phyloP scores from a whole-genome alignment of 2,329 filamentous ascomycete genomes.

The Cercospora berteroae region DNA sequence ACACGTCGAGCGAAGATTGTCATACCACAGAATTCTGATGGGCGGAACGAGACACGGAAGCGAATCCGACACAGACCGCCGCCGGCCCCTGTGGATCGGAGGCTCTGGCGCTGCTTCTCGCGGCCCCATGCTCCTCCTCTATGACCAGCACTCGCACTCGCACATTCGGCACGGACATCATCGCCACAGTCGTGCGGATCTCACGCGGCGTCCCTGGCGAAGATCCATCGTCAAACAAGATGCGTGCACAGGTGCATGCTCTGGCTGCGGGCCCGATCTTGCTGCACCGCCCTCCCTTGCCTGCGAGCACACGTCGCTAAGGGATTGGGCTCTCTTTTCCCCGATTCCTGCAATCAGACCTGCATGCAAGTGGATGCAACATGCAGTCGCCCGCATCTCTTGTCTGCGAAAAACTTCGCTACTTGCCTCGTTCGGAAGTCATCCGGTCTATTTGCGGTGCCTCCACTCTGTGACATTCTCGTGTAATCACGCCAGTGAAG shows the following conservation, averaged over 20 bases:
- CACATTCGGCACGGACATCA: not conserved
- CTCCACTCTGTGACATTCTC: not conserved
- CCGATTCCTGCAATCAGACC: not conserved
- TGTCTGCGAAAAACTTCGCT: not conserved
- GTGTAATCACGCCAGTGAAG: conserved; percentile 4
- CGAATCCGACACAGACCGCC: not conserved
- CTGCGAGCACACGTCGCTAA: not conserved
- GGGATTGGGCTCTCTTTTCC: not conserved
- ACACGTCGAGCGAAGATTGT: not conserved
- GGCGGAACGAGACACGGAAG: not conserved
- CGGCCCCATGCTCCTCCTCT: not conserved
- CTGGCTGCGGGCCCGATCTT: not conserved
- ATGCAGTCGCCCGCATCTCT: not conserved
- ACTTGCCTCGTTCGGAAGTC: not conserved
- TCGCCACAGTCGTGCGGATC: not conserved
- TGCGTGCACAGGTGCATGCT: not conserved
- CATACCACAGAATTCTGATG: not conserved
- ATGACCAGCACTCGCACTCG: not conserved
- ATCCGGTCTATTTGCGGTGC: conserved; percentile 6
- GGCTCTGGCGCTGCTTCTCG: not conserved
- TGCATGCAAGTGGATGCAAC: not conserved
- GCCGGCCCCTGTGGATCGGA: not conserved
- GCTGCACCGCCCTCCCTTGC: not conserved
- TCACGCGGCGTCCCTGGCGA: not conserved
- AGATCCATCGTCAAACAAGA: not conserved